Percentiles rank a stretch among this genome's conserved stretches.
These are phyloP conservation scores for Amphirosellinia nigrospora DNA, from an alignment of 495 filamentous ascomycete species.

Conservation along the genomic window DNA sequence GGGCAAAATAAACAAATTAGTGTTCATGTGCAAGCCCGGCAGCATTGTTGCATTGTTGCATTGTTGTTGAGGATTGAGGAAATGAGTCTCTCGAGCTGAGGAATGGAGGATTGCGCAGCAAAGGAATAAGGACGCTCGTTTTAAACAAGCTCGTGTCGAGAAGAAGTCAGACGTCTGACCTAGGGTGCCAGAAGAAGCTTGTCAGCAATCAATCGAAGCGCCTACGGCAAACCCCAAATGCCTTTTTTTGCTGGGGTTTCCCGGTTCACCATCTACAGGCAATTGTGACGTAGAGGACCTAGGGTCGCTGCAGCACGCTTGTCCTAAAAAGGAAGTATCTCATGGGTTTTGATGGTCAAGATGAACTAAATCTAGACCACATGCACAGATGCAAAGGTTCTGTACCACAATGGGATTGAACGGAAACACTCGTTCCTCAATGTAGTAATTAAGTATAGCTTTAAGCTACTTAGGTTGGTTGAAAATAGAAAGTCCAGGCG, in stretches of 20 bases:
- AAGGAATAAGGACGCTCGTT: constrained; percentile 5
- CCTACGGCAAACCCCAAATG: neutral
- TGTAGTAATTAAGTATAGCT: neutral
- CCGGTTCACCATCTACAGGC: neutral
- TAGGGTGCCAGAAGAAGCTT: neutral
- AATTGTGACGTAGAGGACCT: constrained; percentile 18
- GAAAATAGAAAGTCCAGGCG: neutral
- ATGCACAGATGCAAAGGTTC: constrained; percentile 3
- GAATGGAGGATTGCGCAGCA: constrained; percentile 18
- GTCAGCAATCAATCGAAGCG: constrained; percentile 17
- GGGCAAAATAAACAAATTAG: neutral
- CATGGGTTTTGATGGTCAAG: neutral
- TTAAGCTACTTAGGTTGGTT: neutral
- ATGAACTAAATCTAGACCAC: neutral
- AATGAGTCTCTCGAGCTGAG: constrained; percentile 6
- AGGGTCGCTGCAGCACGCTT: neutral
- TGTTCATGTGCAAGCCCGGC: neutral
- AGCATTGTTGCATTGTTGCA: too few relatives aligned
- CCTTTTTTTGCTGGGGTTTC: constrained; percentile 16
- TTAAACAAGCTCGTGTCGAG: neutral
- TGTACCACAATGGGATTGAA: neutral
- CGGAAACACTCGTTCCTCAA: neutral
- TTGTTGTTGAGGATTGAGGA: constrained; percentile 17
- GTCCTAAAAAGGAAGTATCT: constrained; percentile 9
- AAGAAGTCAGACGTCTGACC: neutral